Conservation (phyloP, 306 rosid genomes). For the Cyclanthera cordifolia region DNA sequence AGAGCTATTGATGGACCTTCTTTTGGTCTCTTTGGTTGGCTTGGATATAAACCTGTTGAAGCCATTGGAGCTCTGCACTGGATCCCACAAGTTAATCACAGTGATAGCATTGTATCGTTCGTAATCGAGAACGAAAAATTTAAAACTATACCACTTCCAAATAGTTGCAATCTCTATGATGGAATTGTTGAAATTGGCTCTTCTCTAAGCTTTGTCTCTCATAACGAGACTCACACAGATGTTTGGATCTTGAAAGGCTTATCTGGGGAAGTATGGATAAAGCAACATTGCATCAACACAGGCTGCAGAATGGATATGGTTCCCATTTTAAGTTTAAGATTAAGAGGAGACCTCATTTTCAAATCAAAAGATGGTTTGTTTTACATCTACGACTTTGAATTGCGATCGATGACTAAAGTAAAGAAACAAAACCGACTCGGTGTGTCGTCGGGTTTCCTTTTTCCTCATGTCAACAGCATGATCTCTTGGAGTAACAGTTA, state of each 20-base stretch:
- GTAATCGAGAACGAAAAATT: slow-evolving; percentile 32
- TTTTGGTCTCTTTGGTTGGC: slow-evolving; percentile 27
- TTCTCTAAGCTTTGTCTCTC: slow-evolving; percentile 25
- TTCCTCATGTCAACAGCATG: slow-evolving; percentile 39
- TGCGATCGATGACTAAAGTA: slow-evolving; percentile 21
- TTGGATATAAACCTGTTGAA: slow-evolving; percentile 28
- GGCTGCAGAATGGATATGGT: slow-evolving; percentile 30
- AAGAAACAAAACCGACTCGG: slow-evolving; percentile 2
- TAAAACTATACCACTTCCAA: slow-evolving; percentile 27
- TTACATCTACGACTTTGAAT: slow-evolving; percentile 26
- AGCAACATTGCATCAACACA: slow-evolving; percentile 28
- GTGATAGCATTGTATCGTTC: slow-evolving; percentile 26
- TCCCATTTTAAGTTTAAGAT: slow-evolving; percentile 29
- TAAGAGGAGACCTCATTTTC: slow-evolving; percentile 33
- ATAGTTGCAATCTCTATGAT: slow-evolving; percentile 18
- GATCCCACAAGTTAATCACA: slow-evolving; percentile 26
- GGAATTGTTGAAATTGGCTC: slow-evolving; percentile 29
- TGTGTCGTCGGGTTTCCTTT: neutral
- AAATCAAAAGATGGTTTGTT: slow-evolving; percentile 25
- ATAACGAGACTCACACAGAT: slow-evolving; percentile 25
- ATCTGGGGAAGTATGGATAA: slow-evolving; percentile 32
- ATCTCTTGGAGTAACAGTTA: slow-evolving; percentile 28
- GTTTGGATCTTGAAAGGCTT: slow-evolving; percentile 35
- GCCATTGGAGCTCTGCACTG: slow-evolving; percentile 42
- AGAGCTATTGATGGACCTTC: slow-evolving; percentile 35